Percentiles rank a stretch among this genome's conserved stretches.
These are phyloP conservation scores for Dactylellina cionopaga DNA, from an alignment of 2,329 filamentous ascomycete genomes.

Conservation along the genomic window DNA sequence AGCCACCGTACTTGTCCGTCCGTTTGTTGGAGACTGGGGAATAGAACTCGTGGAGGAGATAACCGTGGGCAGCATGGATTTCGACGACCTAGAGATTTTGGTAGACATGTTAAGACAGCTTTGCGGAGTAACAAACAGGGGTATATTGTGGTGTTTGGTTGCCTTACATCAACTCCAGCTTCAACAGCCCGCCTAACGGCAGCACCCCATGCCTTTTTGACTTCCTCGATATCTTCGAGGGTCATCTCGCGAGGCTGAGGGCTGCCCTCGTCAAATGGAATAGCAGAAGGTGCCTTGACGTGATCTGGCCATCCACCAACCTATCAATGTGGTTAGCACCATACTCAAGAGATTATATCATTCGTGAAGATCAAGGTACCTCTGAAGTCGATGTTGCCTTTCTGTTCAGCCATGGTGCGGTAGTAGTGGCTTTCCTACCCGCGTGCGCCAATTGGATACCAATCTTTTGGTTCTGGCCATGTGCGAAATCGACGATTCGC, in stretches of 20 bases:
- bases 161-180: constrained; percentile 59
- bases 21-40: constrained; percentile 67
- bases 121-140: too few relatives aligned
- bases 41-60: constrained; percentile 69
- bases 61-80: constrained; percentile 69
- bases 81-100: constrained; percentile 65
- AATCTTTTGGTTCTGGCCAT: constrained; percentile 79
- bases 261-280: constrained; percentile 59
- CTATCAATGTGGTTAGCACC: too few relatives aligned
- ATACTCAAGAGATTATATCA: too few relatives aligned
- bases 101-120: constrained; percentile 38
- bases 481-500: constrained; percentile 79
- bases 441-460: constrained; percentile 85
- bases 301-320: constrained; percentile 69
- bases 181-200: constrained; percentile 59
- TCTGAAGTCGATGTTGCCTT: too few relatives aligned
- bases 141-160: too few relatives aligned
- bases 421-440: constrained; percentile 73
- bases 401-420: constrained; percentile 71
- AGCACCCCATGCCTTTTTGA: constrained; percentile 59
- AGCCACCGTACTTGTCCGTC: constrained; percentile 73
- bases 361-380: too few relatives aligned
- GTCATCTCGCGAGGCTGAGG: constrained; percentile 58
- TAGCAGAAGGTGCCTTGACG: constrained; percentile 66
- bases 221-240: constrained; percentile 58